Conservation (phyloP, 768 basidiomycete genomes). For the Coprinellus micaceus region DNA sequence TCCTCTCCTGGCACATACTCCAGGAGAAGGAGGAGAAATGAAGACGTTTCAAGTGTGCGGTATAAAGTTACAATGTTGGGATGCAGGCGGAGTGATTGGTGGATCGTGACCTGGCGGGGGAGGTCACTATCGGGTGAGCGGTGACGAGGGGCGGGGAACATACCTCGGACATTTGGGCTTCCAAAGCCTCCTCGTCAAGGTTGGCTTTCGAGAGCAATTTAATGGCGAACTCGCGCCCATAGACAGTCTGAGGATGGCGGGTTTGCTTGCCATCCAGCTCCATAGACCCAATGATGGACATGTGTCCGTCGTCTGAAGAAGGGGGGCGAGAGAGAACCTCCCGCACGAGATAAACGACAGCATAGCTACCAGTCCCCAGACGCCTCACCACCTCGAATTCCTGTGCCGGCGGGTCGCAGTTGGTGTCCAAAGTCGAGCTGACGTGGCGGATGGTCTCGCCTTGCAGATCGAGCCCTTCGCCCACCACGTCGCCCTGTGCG, state of each 20-base stretch:
- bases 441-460: slow-evolving; percentile 64
- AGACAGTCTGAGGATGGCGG: slow-evolving; percentile 39
- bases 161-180: slow-evolving; percentile 89
- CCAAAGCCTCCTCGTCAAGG: slow-evolving; percentile 82
- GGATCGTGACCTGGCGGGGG: slow-evolving; percentile 77
- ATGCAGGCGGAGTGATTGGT: slow-evolving; percentile 87
- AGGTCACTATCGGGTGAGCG: too few relatives aligned
- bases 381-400: slow-evolving; percentile 83
- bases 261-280: slow-evolving; percentile 43
- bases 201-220: slow-evolving; percentile 95
- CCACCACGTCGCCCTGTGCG: slow-evolving; percentile 68
- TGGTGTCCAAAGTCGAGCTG: slow-evolving; percentile 30
- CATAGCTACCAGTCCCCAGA: slow-evolving; percentile 88
- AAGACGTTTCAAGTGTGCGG: slow-evolving; percentile 87
- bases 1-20: slow-evolving; percentile 98
- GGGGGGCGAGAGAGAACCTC: slow-evolving; percentile 55
- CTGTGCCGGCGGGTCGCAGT: slow-evolving; percentile 45
- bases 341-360: slow-evolving; percentile 89
- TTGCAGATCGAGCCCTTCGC: slow-evolving; percentile 61
- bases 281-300: slow-evolving; percentile 52
- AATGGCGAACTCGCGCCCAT: slow-evolving; percentile 87
- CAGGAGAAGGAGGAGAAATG: slow-evolving; percentile 87
- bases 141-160: slow-evolving; percentile 19
- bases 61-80: slow-evolving; percentile 94
- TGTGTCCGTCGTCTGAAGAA: slow-evolving; percentile 53